Evolutionary conservation across 108 stramenopile genomes (phyloP), one percentile per base, ranked within the genome.

Genomic region (Pseudonitzschia multistriata): DNA sequence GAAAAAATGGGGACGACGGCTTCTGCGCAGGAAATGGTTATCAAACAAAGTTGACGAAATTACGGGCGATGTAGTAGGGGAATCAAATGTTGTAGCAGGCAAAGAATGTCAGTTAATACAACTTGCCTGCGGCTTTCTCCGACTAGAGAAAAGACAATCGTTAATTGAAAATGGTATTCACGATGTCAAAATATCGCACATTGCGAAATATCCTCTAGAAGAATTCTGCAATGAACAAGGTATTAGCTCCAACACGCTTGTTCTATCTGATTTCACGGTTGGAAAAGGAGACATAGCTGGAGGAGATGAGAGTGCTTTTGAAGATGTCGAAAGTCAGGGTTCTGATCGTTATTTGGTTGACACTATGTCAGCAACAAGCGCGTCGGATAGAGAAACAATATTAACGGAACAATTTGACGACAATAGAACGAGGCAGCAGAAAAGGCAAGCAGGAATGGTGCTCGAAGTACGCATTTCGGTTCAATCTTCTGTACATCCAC

Each of bases 401-500:
- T 11, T 62, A 40, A 72, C 74, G 1, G 79, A 79, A 29, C 25
- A 5, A 14, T 53, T 35, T 28, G 59, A 70, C 4, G 73, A 50
- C 35, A 52, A 36, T 13, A 70, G 45, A 34, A 30, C 17, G 22
- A 61, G 30, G 37, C 61, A 40, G 30, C n/a, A 25, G 31, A 63
- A 42, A 52, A 8, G 29, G n/a, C 67, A 70, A 47, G 27, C 39
- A 7, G 66, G 48, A 22, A 67, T 64, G 49, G 39, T 66, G 29
- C 40, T 67, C 33, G 65, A 88, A 75, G 85, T 88, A 27, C 77
- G 80, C 37, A 74, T 89, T 34, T 62, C 88, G 31, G 88, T 88
- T 7, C 78, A 89, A 31, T 85, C 94, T n/a, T 88, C 90, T 7
- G 72, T 94, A 15, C 93, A 94, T 69, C 79, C 87, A 25, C 94